Evolutionary conservation across 108 stramenopile species (phyloP).

Genomic region (Seminavis robusta): DNA sequence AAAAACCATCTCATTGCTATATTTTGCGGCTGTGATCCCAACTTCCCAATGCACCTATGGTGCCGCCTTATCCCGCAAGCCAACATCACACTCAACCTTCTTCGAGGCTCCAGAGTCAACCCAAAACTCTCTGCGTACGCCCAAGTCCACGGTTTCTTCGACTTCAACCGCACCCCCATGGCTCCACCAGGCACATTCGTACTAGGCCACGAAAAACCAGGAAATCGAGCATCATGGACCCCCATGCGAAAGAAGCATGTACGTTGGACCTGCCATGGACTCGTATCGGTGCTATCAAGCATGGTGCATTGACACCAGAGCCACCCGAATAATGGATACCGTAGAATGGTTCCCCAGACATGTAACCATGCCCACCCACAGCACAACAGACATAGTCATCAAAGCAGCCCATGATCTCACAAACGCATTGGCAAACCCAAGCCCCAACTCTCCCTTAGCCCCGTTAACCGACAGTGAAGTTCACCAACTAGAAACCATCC

Average conservation of each 20-base stretch:
- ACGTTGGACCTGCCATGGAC: conserved; percentile 31
- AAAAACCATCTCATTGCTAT: conserved; percentile 41
- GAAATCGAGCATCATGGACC: conserved; percentile 6
- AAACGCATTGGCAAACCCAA: no score
- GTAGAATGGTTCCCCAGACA: conserved; percentile 20
- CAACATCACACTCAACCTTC: conserved; percentile 26
- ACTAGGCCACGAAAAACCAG: conserved; percentile 4
- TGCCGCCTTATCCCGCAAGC: conserved; percentile 15
- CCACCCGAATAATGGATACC: conserved; percentile 15
- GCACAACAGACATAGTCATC: not conserved
- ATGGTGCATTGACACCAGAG: conserved; percentile 11
- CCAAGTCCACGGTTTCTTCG: conserved; percentile 19
- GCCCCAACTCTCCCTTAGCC: no score
- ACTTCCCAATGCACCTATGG: conserved; percentile 25
- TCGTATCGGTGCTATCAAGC: conserved; percentile 28
- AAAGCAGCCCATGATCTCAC: conserved; percentile 1
- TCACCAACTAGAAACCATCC: not conserved
- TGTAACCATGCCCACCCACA: not conserved
- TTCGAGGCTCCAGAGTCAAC: conserved; percentile 22
- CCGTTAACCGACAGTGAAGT: not conserved
- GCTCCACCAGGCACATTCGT: conserved; percentile 32
- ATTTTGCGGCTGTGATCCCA: conserved; percentile 9
- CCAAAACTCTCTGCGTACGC: conserved; percentile 28
- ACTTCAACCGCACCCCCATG: conserved; percentile 41
- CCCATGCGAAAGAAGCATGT: conserved; percentile 34